Evolutionary conservation across 345 rosid species (phyloP), one percentile per base, ranked within the genome.

Genomic region (Streptanthus diversifolius): DNA sequence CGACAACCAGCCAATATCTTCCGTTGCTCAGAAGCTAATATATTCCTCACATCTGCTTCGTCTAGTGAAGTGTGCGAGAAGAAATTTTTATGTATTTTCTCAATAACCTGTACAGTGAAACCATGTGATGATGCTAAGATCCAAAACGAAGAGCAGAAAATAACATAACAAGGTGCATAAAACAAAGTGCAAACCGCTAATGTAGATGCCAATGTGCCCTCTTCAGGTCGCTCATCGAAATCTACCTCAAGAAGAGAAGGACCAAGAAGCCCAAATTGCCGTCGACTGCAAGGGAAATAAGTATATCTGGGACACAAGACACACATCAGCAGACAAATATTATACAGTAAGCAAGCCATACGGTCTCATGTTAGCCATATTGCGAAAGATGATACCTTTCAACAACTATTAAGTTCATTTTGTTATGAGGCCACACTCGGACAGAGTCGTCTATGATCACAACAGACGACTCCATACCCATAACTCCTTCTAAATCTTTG

Each of bases 201-300:
- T 21, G 96, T 86, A 70, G 95, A 91, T 48, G 99, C 96, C 85
- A 95, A 80, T 70, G 96, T 95, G 74, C 99, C 99, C 65, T 88
- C 98, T 66, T 95, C 99, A 48, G 98, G 88, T 77, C 95, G 87
- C 82, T 95, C 98, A 56, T 95, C 99, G 66, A 83, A 89, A 84
- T 91, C 98, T 69, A 95, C 87, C 81, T 95, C 99, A 66, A 95
- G 97, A 79, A 95, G 99, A 37, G 99, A 95, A 78, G 96, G 96
- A 71, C 99, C 99, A 24, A 69, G 82, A 77, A 95, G 95, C 79
- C 98, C 99, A 71, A 95, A 95, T 75, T 95, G 99, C 47, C 96
- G 90, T 79, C 99, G 88, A 80, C 99, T 95, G 67, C 92, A 88
- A 41, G 98, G 98, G 61, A 95, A 95, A 85, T 91, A 95, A 7